Percentiles rank a stretch among this genome's conserved stretches.
phyloP scores from a whole-genome alignment of 2,329 filamentous ascomycete species.

The Penicillium sp. region DNA sequence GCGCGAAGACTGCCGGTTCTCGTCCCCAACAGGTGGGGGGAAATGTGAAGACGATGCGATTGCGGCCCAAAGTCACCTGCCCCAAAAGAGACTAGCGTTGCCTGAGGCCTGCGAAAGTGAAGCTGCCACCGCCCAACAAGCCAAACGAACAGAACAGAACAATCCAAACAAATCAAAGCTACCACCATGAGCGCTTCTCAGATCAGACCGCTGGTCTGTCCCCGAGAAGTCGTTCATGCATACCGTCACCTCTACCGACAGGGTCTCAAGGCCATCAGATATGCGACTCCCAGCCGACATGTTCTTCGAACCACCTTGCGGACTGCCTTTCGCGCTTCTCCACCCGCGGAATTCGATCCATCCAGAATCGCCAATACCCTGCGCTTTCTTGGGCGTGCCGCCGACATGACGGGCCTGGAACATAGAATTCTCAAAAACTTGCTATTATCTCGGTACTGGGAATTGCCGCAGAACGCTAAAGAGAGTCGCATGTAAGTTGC shows the following conservation, averaged over 20 bases:
- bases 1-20: background rate
- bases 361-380: constrained; percentile 48
- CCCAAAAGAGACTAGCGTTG: constrained; percentile 29
- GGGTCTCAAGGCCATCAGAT: constrained; percentile 57
- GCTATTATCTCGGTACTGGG: constrained; percentile 48
- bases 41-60: constrained; percentile 18
- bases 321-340: constrained; percentile 44
- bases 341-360: constrained; percentile 41
- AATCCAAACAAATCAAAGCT: constrained; percentile 2
- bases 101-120: constrained; percentile 21
- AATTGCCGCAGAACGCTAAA: constrained; percentile 35
- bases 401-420: constrained; percentile 44
- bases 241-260: constrained; percentile 61
- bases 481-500: constrained; percentile 36
- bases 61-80: constrained; percentile 30
- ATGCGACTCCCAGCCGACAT: constrained; percentile 59
- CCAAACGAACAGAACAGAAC: background rate
- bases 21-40: constrained; percentile 1
- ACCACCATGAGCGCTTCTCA: constrained; percentile 13
- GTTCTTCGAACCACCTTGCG: constrained; percentile 51
- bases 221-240: constrained; percentile 48
- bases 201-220: constrained; percentile 15
- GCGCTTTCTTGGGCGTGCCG: constrained; percentile 47
- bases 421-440: constrained; percentile 52
- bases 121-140: constrained; percentile 7